Evolutionary conservation across 2,329 filamentous ascomycete genomes (phyloP).

Genomic region (Setomelanomma holmii): DNA sequence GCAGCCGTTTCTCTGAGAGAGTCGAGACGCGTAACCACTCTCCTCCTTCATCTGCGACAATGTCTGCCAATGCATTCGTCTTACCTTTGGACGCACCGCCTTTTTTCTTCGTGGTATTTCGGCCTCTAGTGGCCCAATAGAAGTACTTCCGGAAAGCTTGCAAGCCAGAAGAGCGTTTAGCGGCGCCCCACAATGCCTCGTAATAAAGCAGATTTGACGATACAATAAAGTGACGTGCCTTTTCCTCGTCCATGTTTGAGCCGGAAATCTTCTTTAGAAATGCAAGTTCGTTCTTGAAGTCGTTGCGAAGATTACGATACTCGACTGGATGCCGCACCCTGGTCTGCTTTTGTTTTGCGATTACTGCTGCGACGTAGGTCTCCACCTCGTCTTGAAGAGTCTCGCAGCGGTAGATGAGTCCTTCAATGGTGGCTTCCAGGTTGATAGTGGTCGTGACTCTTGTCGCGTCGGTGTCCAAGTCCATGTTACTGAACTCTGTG

Average conservation of each 20-base stretch:
- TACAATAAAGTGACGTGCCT: conserved; percentile 62
- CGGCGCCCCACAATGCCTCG: conserved; percentile 67
- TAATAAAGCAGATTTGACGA: conserved; percentile 73
- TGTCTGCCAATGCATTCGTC: conserved; percentile 66
- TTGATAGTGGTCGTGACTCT: conserved; percentile 14
- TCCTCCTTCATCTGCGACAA: conserved; percentile 67
- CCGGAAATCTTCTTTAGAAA: conserved; percentile 40
- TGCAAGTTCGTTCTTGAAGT: conserved; percentile 45
- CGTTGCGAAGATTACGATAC: conserved; percentile 40
- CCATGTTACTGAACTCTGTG: conserved; percentile 13
- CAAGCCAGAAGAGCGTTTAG: conserved; percentile 64
- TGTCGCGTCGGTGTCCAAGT: conserved; percentile 6
- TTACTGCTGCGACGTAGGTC: conserved; percentile 46
- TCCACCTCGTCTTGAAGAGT: conserved; percentile 52
- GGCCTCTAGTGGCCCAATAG: conserved; percentile 38
- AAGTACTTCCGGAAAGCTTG: conserved; percentile 58
- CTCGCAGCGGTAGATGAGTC: conserved; percentile 49
- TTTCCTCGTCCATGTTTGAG: conserved; percentile 32
- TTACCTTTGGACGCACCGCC: conserved; percentile 52
- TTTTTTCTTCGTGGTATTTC: conserved; percentile 36
- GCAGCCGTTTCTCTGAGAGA: conserved; percentile 66
- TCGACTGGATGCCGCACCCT: conserved; percentile 48
- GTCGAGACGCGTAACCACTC: conserved; percentile 75
- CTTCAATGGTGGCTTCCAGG: conserved; percentile 33
- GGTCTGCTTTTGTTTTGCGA: conserved; percentile 36